Evolutionary conservation across 345 rosid species (phyloP).

Genomic region (Camelina hispida): DNA sequence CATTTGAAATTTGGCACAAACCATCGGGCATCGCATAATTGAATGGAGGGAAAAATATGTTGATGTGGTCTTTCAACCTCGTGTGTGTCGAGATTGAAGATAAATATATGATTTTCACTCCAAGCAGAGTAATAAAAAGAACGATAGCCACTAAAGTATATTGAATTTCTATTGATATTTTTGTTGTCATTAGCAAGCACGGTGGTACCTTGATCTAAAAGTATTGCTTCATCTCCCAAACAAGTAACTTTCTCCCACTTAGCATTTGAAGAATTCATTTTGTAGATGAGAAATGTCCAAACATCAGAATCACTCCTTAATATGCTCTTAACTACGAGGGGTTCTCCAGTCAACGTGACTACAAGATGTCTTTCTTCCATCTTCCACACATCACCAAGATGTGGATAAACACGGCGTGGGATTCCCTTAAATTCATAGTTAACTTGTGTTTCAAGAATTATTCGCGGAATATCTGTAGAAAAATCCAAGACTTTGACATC

Average conservation of each 20-base stretch:
- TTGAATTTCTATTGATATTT: background rate
- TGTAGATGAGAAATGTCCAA: background rate
- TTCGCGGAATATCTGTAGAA: background rate
- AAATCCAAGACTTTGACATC: conserved; percentile 1
- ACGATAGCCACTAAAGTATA: background rate
- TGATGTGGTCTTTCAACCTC: conserved; percentile 17
- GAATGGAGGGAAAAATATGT: conserved; percentile 11
- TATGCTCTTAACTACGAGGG: background rate
- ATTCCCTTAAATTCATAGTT: background rate
- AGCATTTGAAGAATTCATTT: background rate
- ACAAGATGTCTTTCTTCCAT: background rate
- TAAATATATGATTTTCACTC: conserved; percentile 10
- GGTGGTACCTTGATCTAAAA: conserved; percentile 5
- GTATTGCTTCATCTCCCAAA: conserved; percentile 14
- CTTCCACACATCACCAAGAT: too few relatives aligned
- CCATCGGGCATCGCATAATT: conserved; percentile 9
- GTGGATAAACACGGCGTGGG: too few relatives aligned
- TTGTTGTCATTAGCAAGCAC: background rate
- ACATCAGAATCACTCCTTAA: background rate
- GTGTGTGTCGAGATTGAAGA: conserved; percentile 10
- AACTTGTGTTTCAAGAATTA: background rate
- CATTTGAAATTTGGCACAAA: conserved; percentile 2
- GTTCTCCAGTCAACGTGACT: background rate
- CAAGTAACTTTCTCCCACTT: conserved; percentile 3
- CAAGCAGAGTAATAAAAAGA: background rate